A percentile compares a stretch with the other conserved stretches of the same genome.
These are phyloP conservation scores for Pseudoneurospora amorphoporcata DNA, from an alignment of 495 filamentous ascomycete species.

Conservation along the genomic window DNA sequence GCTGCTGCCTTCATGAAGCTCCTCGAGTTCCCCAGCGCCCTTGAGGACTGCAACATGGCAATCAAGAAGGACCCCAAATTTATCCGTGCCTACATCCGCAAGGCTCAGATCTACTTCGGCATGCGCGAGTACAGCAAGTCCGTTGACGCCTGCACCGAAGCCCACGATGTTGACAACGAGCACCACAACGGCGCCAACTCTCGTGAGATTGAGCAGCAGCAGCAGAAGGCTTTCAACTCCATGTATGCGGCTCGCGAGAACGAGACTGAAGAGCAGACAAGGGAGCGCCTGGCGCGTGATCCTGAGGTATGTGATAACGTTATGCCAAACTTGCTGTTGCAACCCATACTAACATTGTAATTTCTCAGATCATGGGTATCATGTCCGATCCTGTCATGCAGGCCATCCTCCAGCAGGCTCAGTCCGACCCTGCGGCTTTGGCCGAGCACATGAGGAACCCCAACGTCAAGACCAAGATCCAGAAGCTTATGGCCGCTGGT, in stretches of 20 bases:
- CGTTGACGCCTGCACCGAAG: conserved; percentile 78
- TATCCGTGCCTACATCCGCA: conserved; percentile 89
- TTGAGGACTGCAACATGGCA: conserved; percentile 85
- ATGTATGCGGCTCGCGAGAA: conserved; percentile 85
- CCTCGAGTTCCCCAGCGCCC: conserved; percentile 84
- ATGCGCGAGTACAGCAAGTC: conserved; percentile 97
- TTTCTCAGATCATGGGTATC: conserved; percentile 67
- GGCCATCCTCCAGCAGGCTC: conserved; percentile 90
- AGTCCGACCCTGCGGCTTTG: conserved; percentile 81
- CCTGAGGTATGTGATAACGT: conserved; percentile 64
- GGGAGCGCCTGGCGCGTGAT: conserved; percentile 82
- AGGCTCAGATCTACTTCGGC: conserved; percentile 83
- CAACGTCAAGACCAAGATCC: conserved; percentile 70
- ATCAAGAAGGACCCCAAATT: conserved; percentile 87
- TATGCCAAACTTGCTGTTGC: background rate
- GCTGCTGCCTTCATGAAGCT: conserved; percentile 95
- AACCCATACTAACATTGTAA: conserved; percentile 20
- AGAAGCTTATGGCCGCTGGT: conserved; percentile 85
- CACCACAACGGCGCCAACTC: conserved; percentile 58
- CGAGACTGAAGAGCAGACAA: conserved; percentile 94
- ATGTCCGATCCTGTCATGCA: conserved; percentile 96
- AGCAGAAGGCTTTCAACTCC: conserved; percentile 84
- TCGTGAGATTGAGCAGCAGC: conserved; percentile 85
- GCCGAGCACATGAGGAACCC: conserved; percentile 96
- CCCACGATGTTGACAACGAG: conserved; percentile 59